Evolutionary conservation across 345 rosid genomes (phyloP).

Genomic region (Diplotaxis tenuifolia): DNA sequence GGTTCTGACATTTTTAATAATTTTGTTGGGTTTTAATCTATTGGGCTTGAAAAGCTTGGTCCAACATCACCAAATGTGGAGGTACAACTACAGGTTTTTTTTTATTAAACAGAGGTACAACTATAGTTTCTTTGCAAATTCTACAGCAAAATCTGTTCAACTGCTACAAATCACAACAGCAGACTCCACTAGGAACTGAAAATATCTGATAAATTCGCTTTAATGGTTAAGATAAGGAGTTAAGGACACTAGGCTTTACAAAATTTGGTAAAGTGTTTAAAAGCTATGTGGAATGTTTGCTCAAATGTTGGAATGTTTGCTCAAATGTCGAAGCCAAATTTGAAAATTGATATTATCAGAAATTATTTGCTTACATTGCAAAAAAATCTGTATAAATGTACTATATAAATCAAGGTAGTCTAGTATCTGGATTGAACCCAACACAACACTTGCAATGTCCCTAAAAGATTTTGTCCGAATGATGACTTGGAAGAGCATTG

Average conservation of each 20-base stretch:
- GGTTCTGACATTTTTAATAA: neutral
- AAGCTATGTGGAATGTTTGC: neutral
- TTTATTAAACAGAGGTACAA: too few relatives aligned
- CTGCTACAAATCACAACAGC: neutral
- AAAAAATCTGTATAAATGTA: too few relatives aligned
- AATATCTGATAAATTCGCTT: neutral
- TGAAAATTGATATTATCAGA: neutral
- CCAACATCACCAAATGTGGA: neutral
- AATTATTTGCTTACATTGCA: neutral
- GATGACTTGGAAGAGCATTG: constrained; percentile 10
- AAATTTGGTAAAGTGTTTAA: neutral
- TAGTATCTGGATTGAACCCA: neutral
- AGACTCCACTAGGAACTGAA: neutral
- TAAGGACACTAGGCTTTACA: neutral
- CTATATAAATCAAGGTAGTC: too few relatives aligned
- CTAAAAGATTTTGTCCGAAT: constrained; percentile 14
- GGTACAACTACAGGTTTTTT: too few relatives aligned
- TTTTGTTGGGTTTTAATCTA: neutral
- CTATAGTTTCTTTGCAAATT: neutral
- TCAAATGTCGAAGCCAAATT: neutral
- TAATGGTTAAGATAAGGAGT: neutral
- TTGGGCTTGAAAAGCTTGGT: neutral
- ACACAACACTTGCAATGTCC: neutral
- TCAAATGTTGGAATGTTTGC: neutral
- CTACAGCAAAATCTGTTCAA: neutral